phyloP scores from a whole-genome alignment of 1,139 yeast species.

The Scheffersomyces illinoinensis region DNA sequence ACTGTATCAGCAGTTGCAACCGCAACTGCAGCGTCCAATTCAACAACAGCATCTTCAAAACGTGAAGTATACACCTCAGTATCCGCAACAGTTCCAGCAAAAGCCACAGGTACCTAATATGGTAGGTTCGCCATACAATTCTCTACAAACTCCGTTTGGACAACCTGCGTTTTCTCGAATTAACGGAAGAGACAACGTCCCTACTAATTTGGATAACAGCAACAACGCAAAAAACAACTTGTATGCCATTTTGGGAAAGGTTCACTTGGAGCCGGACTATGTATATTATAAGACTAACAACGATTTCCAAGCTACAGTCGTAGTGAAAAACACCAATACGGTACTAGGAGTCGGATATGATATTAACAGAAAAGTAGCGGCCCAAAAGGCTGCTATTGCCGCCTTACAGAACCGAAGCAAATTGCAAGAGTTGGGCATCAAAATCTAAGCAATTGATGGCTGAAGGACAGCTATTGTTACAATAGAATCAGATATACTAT shows the following conservation, averaged over 20 bases:
- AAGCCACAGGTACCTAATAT: background rate
- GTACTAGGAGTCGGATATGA: slow-evolving; percentile 36
- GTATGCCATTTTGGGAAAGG: slow-evolving; percentile 25
- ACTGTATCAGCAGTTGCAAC: background rate
- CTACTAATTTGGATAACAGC: slow-evolving; percentile 14
- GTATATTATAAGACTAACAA: slow-evolving; percentile 16
- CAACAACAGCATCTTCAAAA: slow-evolving; percentile 4
- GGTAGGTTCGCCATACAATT: slow-evolving; percentile 2
- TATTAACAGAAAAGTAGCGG: slow-evolving; percentile 28
- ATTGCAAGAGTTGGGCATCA: slow-evolving; percentile 17
- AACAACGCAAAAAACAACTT: slow-evolving; percentile 26
- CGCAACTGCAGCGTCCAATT: too few species aligned
- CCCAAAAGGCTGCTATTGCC: slow-evolving; percentile 32
- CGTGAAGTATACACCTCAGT: slow-evolving; percentile 4
- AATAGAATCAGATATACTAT: background rate
- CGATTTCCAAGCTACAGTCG: slow-evolving; percentile 23
- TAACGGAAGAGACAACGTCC: background rate
- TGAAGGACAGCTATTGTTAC: background rate
- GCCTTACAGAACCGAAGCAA: slow-evolving; percentile 24
- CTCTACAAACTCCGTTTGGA: slow-evolving; percentile 1
- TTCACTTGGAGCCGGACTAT: slow-evolving; percentile 23
- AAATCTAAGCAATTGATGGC: background rate
- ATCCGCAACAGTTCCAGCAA: slow-evolving; percentile 3
- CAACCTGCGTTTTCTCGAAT: background rate
- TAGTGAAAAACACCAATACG: slow-evolving; percentile 21